Evolutionary conservation across 2,329 filamentous ascomycete genomes (phyloP), one percentile per base, ranked within the genome.

Genomic region (Drechslera avenae): DNA sequence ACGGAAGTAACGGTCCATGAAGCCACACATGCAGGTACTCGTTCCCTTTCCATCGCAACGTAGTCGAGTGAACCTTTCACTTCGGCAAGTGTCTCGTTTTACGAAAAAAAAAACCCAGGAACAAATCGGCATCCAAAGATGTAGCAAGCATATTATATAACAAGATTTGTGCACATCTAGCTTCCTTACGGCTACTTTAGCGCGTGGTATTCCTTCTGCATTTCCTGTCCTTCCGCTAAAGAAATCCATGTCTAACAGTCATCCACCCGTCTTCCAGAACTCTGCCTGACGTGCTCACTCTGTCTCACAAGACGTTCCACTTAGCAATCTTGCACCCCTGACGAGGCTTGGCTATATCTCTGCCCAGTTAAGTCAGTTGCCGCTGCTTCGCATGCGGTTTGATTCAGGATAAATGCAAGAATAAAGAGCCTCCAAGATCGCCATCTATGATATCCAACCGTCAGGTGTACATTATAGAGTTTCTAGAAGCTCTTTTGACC

Each of bases 401-500:
- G 35, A 30, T 39, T 55, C 47, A 60, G 62, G 59, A 39, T 68
- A 62, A 63, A 63, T 64, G 48, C 56, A 58, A 40, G 45, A 46
- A 45, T 46, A 50, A 49, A 60, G 59, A 57, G 52, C 54, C 54
- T 63, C 61, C 53, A 54, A 61, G 57, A 54, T 62, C 52, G 26
- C n/a, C 54, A 23, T 54, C 52, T 62, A 67, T 69, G 52, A 62
- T 57, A 17, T 30, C 34, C 31, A 42, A 42, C 42, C 42, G 59
- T 65, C 63, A 63, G 59, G 54, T 61, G 59, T 56, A 56, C 56
- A 31, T 46, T 37, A 34, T 12, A 46, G 33, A 35, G 32, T 49
- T 66, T 66, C 63, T 49, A 67, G 59, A 68, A 67, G 33, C 32
- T 50, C 47, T 43, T 44, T 41, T 36, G 12, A n/a, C 41, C 48